A percentile compares a stretch with the other conserved stretches of the same genome.
Conservation (phyloP, 2,329 filamentous ascomycete genomes). For the Sphaceloma murrayae region DNA sequence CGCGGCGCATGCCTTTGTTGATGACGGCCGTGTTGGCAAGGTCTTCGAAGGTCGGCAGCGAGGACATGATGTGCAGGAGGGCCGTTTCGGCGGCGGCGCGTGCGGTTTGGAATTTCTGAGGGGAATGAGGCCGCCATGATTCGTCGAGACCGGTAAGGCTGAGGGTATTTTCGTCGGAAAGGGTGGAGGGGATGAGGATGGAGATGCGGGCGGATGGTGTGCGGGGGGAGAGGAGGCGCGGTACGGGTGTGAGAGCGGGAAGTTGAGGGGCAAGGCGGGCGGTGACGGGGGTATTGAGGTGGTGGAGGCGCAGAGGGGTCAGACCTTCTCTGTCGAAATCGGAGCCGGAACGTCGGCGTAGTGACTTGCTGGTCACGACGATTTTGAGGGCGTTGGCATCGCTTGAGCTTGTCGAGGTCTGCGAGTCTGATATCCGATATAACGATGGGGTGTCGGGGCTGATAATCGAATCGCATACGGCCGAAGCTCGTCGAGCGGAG, state of each 20-base stretch:
- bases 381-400: background rate
- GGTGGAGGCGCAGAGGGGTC: conserved; percentile 11
- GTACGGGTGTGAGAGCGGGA: background rate
- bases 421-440: conserved; percentile 1
- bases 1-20: conserved; percentile 47
- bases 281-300: conserved; percentile 4
- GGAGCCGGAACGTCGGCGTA: conserved; percentile 6
- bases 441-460: conserved; percentile 1
- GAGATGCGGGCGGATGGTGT: conserved; percentile 14
- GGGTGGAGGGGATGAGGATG: conserved; percentile 8
- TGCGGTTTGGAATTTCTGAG: conserved; percentile 15
- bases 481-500: background rate
- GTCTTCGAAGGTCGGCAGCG: conserved; percentile 43
- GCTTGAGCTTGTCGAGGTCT: background rate
- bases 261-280: conserved; percentile 23
- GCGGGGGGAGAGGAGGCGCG: conserved; percentile 1
- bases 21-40: conserved; percentile 46
- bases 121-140: conserved; percentile 9
- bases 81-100: conserved; percentile 39
- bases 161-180: conserved; percentile 4
- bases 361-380: background rate
- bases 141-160: conserved; percentile 12
- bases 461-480: background rate
- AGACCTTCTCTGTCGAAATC: conserved; percentile 9
- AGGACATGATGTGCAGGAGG: conserved; percentile 43